Conservation (phyloP, 805 yeast species). For the Candida alai region DNA sequence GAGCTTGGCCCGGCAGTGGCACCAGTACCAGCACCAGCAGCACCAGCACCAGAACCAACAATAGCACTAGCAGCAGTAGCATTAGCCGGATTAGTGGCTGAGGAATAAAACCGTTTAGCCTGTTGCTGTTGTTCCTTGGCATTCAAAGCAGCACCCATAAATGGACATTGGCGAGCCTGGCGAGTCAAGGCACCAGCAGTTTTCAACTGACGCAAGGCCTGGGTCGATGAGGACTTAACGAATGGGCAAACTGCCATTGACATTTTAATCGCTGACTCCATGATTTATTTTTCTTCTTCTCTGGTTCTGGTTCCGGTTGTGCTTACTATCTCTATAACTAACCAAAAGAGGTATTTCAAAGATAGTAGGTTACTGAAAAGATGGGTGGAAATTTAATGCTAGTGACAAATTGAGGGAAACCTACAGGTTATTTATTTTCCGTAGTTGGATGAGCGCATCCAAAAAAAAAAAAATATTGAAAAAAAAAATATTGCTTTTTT, state of each 20-base stretch:
- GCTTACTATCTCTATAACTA: conserved; percentile 1
- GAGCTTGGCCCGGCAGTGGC: conserved; percentile 25
- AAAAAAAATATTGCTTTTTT: no score
- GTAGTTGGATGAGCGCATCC: no score
- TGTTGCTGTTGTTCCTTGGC: conserved; percentile 28
- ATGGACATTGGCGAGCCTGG: conserved; percentile 81
- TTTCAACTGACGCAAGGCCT: conserved; percentile 57
- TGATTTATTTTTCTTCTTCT: conserved; percentile 18
- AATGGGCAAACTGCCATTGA: conserved; percentile 84
- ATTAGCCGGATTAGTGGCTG: conserved; percentile 37
- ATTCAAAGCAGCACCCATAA: conserved; percentile 75
- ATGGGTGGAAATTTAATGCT: no score
- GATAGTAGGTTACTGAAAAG: conserved; percentile 1
- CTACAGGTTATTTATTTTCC: no score
- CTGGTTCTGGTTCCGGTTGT: neutral
- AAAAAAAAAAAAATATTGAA: no score
- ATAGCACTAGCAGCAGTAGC: conserved; percentile 43
- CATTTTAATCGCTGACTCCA: conserved; percentile 78
- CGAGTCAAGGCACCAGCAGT: conserved; percentile 40
- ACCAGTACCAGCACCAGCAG: conserved; percentile 31
- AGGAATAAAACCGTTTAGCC: conserved; percentile 46
- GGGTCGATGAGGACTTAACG: conserved; percentile 57
- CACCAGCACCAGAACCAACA: no score
- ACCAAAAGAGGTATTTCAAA: neutral
- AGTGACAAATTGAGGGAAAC: no score